These are phyloP conservation scores for Chrysanthemum makinoi DNA, from an alignment of 129 eudicot species.

Conservation along the genomic window DNA sequence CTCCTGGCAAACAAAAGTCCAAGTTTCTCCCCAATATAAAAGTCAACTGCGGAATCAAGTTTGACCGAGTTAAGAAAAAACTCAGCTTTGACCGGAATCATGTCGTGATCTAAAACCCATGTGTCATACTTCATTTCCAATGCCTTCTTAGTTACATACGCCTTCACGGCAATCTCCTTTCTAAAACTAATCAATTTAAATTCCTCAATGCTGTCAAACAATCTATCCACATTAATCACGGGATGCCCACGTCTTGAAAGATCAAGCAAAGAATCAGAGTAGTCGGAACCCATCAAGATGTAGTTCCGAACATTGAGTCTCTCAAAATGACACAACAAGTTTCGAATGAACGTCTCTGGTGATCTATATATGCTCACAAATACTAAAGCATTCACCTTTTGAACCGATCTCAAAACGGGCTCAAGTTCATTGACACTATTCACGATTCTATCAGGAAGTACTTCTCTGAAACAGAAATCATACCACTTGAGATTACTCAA, in stretches of 20 bases:
- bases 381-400: slow-evolving; percentile 46
- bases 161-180: slow-evolving; percentile 50
- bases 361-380: slow-evolving; percentile 45
- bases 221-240: slow-evolving; percentile 50
- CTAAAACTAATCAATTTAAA: slow-evolving; percentile 19
- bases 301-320: slow-evolving; percentile 60
- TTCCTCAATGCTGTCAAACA: slow-evolving; percentile 30
- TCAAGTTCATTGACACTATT: slow-evolving; percentile 45
- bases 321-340: slow-evolving; percentile 81
- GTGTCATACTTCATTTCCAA: slow-evolving; percentile 51
- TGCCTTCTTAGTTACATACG: slow-evolving; percentile 44
- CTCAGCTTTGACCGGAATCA: slow-evolving; percentile 42
- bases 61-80: slow-evolving; percentile 36
- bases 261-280: slow-evolving; percentile 51
- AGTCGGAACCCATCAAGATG: slow-evolving; percentile 48
- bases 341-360: slow-evolving; percentile 44
- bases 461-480: slow-evolving; percentile 81
- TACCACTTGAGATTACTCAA: slow-evolving; percentile 75
- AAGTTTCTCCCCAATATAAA: slow-evolving; percentile 45
- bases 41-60: slow-evolving; percentile 36
- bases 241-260: slow-evolving; percentile 85
- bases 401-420: slow-evolving; percentile 42
- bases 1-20: slow-evolving; percentile 45
- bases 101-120: slow-evolving; percentile 52
- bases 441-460: slow-evolving; percentile 54